phyloP scores from a whole-genome alignment of 2,329 filamentous ascomycete genomes.

The Fusarium goolgardi region DNA sequence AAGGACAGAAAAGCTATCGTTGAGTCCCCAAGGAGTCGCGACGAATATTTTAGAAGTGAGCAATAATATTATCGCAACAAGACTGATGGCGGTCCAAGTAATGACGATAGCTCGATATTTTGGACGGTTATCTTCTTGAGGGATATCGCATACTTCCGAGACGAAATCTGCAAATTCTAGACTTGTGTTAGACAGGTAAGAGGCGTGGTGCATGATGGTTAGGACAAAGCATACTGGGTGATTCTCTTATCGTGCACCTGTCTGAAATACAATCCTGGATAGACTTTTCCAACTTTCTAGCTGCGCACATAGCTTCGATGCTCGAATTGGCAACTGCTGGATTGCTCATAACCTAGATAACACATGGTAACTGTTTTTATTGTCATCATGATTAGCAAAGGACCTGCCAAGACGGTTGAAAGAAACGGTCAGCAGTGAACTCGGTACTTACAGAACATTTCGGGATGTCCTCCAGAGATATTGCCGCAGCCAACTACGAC shows the following conservation, averaged over 20 bases:
- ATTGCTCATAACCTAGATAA: not conserved
- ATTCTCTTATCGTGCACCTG: not conserved
- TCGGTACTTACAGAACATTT: conserved; percentile 3
- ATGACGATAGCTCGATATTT: not conserved
- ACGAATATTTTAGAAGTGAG: not conserved
- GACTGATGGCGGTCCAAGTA: not conserved
- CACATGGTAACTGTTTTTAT: not conserved
- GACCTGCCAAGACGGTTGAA: not conserved
- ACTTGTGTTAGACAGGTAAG: not conserved
- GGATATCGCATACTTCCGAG: not conserved
- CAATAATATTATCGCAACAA: accelerated
- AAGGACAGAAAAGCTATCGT: not conserved
- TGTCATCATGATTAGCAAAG: not conserved
- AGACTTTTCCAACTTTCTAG: not conserved
- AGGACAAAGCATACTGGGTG: not conserved
- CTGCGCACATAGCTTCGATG: not conserved
- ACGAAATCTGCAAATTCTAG: not conserved
- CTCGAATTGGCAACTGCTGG: not conserved
- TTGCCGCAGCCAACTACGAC: not conserved
- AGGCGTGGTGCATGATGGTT: accelerated
- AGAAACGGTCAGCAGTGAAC: not conserved
- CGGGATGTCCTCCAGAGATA: not conserved
- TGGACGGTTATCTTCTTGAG: not conserved
- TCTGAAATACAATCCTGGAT: not conserved
- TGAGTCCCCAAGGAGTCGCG: not conserved